Evolutionary conservation across 2,329 filamentous ascomycete genomes (phyloP).

Genomic region (Ophiostoma populinum): DNA sequence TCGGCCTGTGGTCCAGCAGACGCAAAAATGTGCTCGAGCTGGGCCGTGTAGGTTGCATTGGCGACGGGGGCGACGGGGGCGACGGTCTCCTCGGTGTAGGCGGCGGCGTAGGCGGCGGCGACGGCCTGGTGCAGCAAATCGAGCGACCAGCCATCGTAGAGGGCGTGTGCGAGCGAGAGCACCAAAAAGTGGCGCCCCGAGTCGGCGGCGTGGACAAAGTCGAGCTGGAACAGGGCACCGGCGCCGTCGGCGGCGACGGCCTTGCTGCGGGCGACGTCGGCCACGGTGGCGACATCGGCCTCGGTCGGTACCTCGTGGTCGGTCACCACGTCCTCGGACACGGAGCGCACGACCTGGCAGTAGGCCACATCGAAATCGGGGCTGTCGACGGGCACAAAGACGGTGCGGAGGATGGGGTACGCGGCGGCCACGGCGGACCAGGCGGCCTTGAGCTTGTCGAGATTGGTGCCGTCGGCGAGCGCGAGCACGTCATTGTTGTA

Average conservation of each 20-base stretch:
- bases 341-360: constrained; percentile 27
- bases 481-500: constrained; percentile 71
- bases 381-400: constrained; percentile 50
- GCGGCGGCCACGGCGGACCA: constrained; percentile 41
- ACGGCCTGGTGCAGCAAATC: constrained; percentile 57
- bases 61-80: no score
- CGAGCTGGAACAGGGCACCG: constrained; percentile 31
- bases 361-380: constrained; percentile 33
- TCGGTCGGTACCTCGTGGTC: constrained; percentile 13
- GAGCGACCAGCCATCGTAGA: constrained; percentile 84
- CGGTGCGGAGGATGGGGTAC: constrained; percentile 59
- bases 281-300: constrained; percentile 21
- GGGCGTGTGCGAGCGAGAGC: constrained; percentile 65
- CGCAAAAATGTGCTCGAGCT: constrained; percentile 34
- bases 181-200: constrained; percentile 26
- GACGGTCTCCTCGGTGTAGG: constrained; percentile 12
- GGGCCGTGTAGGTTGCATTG: constrained; percentile 1
- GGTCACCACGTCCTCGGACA: constrained; percentile 11
- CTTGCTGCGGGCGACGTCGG: constrained; percentile 18
- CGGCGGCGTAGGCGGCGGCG: constrained; percentile 40
- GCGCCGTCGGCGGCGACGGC: constrained; percentile 22
- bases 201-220: constrained; percentile 18
- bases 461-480: constrained; percentile 35
- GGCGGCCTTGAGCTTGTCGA: constrained; percentile 37
- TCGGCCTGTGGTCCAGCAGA: constrained; percentile 24